Base-by-base conservation (phyloP, 441 rosid genomes). In the Populus hybrid region DNA sequence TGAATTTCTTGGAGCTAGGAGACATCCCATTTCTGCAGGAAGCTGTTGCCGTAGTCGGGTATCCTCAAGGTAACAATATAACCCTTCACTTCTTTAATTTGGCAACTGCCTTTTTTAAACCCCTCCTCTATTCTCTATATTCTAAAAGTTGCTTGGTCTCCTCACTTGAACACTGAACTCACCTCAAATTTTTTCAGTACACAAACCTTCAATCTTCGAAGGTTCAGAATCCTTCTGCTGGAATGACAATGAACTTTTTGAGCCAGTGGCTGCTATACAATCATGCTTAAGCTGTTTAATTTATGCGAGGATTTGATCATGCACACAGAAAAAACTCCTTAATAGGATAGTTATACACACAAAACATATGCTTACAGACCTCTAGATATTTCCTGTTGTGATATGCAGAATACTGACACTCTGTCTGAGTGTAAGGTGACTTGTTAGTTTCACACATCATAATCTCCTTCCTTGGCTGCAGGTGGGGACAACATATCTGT, bases 21-120 rank as follows among this genome's bases (percentile, higher is more conserved):
- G 97, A 90, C 71, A 85, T 90, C 75, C 95, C 97, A 4, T 86
- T 84, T 80, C 87, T 90, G 3, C 94, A 92, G 69, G 91, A 91
- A 86, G 90, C 92, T 76, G 89, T 94, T 8, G 90, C 93, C 67
- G 97, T 92, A 5, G 97, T 94, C 36, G 94, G 92, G 9, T 91
- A 91, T 82, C 94, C 94, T 77, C 89, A 89, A 77, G 92, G 91
- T 90, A 82, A 77, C 63, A 9, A 26, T 21, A 34, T 40, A 36
- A 71, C 6, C 14, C 34, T 0, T 28, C 30, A 5, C 50, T 21
- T 9, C 19, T 63, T 77, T 16, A 0, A 11, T 57, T 19, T 57
- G 61, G 63, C 21, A 57, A 57, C 23, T 57, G 63, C 23, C 63
- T 30, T 30, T 57, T 19, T 57, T 57, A 57, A 19, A 57, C 1